A percentile compares a stretch with the other conserved stretches of the same genome.
phyloP scores from a whole-genome alignment of 805 yeast species.

The Wickerhamiella qilinensis region DNA sequence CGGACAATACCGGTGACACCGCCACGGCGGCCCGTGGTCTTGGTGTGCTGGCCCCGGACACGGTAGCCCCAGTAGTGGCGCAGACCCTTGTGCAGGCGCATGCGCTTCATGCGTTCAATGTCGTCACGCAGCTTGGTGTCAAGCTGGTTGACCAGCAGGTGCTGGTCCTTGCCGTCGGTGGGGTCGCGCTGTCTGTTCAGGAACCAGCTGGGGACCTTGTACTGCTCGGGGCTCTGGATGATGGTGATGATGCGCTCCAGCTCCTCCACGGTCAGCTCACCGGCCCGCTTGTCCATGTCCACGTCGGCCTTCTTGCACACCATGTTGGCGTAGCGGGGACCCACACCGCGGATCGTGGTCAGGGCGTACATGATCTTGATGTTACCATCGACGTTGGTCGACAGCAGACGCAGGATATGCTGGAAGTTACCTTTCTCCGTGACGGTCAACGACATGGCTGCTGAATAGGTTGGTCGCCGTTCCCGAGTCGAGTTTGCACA shows the following conservation, averaged over 20 bases:
- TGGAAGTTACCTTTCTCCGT: constrained; percentile 99
- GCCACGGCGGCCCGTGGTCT: constrained; percentile 98
- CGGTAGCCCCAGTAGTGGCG: constrained; percentile 99
- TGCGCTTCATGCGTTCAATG: constrained; percentile 98
- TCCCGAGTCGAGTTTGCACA: neutral
- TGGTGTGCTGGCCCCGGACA: constrained; percentile 99
- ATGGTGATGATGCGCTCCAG: constrained; percentile 99
- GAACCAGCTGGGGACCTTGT: constrained; percentile 99
- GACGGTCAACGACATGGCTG: constrained; percentile 81
- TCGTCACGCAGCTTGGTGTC: constrained; percentile 99
- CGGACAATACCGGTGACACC: constrained; percentile 28
- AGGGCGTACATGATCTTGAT: constrained; percentile 99
- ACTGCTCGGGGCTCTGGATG: constrained; percentile 99
- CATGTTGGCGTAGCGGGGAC: constrained; percentile 99
- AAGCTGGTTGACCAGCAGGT: constrained; percentile 95
- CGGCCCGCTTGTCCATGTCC: constrained; percentile 96
- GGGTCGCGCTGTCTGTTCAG: constrained; percentile 98
- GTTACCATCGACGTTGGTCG: constrained; percentile 99
- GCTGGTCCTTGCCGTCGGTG: constrained; percentile 98
- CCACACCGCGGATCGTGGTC: constrained; percentile 99
- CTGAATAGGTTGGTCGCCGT: neutral
- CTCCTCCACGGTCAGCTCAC: constrained; percentile 99
- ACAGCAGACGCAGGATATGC: constrained; percentile 99
- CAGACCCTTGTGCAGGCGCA: constrained; percentile 99
- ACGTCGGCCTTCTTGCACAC: constrained; percentile 99